Conservation (phyloP, 441 rosid species). For the Bruguiera hainesii region DNA sequence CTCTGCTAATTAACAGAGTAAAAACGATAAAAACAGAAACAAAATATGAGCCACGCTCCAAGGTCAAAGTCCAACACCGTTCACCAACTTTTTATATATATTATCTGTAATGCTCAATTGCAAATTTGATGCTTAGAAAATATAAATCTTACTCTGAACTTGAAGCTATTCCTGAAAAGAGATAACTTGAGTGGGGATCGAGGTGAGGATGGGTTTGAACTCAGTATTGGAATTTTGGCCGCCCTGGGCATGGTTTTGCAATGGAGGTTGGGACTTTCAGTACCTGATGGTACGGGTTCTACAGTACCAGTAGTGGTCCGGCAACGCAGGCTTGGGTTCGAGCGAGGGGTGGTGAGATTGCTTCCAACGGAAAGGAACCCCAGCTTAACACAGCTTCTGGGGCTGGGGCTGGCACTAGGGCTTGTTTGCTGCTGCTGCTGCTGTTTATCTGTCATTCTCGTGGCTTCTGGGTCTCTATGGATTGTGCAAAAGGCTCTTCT, state of each 20-base stretch:
- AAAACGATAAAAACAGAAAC: too few species aligned
- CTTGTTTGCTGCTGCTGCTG: slow-evolving; percentile 10
- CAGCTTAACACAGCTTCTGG: slow-evolving; percentile 56
- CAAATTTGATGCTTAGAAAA: too few species aligned
- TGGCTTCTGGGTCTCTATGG: slow-evolving; percentile 49
- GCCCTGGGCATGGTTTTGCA: slow-evolving; percentile 37
- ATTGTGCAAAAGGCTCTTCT: slow-evolving; percentile 92
- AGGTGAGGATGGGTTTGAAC: slow-evolving; percentile 68
- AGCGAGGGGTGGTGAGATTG: slow-evolving; percentile 67
- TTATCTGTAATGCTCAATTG: too few species aligned
- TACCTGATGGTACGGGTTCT: slow-evolving; percentile 17
- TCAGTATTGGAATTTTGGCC: slow-evolving; percentile 24
- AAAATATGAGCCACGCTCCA: background rate
- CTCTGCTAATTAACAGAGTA: slow-evolving; percentile 31
- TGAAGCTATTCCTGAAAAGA: slow-evolving; percentile 62
- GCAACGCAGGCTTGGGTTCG: slow-evolving; percentile 42
- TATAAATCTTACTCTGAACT: slow-evolving; percentile 56
- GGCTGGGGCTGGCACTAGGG: slow-evolving; percentile 40
- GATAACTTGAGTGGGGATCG: slow-evolving; percentile 72
- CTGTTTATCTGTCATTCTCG: slow-evolving; percentile 35
- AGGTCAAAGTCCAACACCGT: slow-evolving; percentile 1
- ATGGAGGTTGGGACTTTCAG: slow-evolving; percentile 39
- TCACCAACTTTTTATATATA: background rate
- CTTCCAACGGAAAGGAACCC: slow-evolving; percentile 55
- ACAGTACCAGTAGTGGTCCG: slow-evolving; percentile 20